Percentiles rank a stretch among this genome's conserved stretches.
Conservation (phyloP, 345 rosid genomes). For the Citrus sp. region DNA sequence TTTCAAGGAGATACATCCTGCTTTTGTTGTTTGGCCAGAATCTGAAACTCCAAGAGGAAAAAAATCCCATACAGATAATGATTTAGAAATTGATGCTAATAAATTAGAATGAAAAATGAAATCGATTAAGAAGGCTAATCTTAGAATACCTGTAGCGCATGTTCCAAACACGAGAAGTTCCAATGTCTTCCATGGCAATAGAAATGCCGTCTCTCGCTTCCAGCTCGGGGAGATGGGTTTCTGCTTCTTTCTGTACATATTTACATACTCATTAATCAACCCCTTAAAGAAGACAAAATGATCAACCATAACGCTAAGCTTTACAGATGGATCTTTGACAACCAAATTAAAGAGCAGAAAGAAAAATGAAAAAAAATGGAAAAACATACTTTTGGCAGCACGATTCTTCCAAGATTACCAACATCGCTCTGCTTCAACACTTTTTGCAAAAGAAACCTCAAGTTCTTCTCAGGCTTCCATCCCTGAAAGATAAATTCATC, state of each 20-base stretch:
- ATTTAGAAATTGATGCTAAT: slow-evolving; percentile 16
- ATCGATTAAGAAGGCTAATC: not conserved
- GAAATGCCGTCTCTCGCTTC: slow-evolving; percentile 97
- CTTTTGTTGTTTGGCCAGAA: slow-evolving; percentile 99
- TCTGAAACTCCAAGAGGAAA: slow-evolving; percentile 50
- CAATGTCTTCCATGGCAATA: slow-evolving; percentile 96
- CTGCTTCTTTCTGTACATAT: slow-evolving; percentile 80
- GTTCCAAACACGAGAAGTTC: slow-evolving; percentile 96
- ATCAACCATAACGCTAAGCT: not conserved
- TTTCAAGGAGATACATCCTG: slow-evolving; percentile 99
- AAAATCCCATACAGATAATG: not conserved
- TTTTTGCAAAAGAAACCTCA: slow-evolving; percentile 93
- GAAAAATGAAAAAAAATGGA: not conserved
- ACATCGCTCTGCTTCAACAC: slow-evolving; percentile 99
- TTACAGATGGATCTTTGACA: not conserved
- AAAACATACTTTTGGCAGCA: slow-evolving; percentile 67
- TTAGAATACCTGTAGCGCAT: slow-evolving; percentile 83
- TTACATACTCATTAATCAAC: not conserved
- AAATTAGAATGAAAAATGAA: not conserved
- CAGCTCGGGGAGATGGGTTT: slow-evolving; percentile 90
- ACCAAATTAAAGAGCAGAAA: not conserved
- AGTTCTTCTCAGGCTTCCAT: slow-evolving; percentile 87
- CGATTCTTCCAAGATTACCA: slow-evolving; percentile 94
- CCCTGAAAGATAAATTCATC: slow-evolving; percentile 40
- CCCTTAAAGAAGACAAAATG: not conserved